Percentiles rank a stretch among this genome's conserved stretches.
phyloP scores from a whole-genome alignment of 176 grass and related monocot species.

The Triticum timopheevii region DNA sequence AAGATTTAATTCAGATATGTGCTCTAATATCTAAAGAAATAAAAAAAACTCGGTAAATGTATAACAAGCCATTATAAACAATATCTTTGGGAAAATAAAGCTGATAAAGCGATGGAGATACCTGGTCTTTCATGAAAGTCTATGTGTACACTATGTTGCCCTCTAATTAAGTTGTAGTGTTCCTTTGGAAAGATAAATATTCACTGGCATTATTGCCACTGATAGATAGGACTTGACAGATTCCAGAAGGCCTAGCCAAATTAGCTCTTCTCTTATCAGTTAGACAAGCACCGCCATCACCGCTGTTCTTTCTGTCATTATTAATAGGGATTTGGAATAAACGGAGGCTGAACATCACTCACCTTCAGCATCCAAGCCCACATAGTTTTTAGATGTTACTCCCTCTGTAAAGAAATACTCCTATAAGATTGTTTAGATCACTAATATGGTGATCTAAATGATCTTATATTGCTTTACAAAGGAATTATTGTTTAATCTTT shows the following conservation, averaged over 20 bases:
- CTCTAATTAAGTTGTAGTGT: slow-evolving; percentile 7
- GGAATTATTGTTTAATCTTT: not conserved
- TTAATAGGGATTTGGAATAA: not conserved
- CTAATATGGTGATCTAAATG: too few relatives aligned
- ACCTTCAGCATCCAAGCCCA: not conserved
- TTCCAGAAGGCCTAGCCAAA: not conserved
- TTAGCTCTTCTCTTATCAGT: not conserved
- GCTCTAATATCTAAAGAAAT: not conserved
- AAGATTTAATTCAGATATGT: not conserved
- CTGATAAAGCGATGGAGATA: not conserved
- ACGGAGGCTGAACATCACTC: not conserved
- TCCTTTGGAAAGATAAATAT: slow-evolving; percentile 39
- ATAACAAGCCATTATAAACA: not conserved
- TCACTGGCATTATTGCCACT: slow-evolving; percentile 18
- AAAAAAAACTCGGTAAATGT: not conserved
- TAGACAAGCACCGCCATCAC: slow-evolving; percentile 8
- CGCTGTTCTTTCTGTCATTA: slow-evolving; percentile 8
- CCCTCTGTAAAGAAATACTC: too few relatives aligned
- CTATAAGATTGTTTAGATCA: too few relatives aligned
- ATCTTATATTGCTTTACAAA: too few relatives aligned
- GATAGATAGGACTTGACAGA: not conserved
- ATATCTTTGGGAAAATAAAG: slow-evolving; percentile 2
- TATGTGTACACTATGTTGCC: not conserved
- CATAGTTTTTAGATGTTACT: not conserved
- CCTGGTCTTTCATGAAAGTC: not conserved